Conservation (phyloP, 2,329 filamentous ascomycete genomes). For the Colletotrichum eleusines region DNA sequence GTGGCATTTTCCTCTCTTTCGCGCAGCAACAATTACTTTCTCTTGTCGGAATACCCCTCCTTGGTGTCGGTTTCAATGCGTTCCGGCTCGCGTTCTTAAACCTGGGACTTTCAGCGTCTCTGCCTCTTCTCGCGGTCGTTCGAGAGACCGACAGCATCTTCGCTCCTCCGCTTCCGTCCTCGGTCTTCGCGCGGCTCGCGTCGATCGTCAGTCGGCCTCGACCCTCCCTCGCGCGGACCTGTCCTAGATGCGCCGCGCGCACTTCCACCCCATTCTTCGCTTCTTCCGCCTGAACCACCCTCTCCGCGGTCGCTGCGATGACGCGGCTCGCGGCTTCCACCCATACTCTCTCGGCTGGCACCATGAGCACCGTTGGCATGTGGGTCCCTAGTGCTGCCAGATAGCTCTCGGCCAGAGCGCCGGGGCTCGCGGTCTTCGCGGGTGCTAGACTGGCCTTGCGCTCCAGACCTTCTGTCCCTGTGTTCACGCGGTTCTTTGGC, state of each 20-base stretch:
- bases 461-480: slow-evolving; percentile 56
- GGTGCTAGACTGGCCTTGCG: slow-evolving; percentile 43
- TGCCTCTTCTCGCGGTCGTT: slow-evolving; percentile 67
- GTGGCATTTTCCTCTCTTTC: slow-evolving; percentile 14
- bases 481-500: slow-evolving; percentile 60
- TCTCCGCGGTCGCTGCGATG: slow-evolving; percentile 50
- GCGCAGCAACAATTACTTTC: slow-evolving; percentile 7
- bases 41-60: slow-evolving; percentile 19
- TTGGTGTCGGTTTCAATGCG: neutral
- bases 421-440: slow-evolving; percentile 47
- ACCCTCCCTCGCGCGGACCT: slow-evolving; percentile 49
- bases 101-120: slow-evolving; percentile 57
- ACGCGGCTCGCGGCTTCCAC: slow-evolving; percentile 44
- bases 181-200: slow-evolving; percentile 54
- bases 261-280: slow-evolving; percentile 42
- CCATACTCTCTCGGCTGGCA: slow-evolving; percentile 45
- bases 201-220: slow-evolving; percentile 47
- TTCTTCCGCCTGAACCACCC: slow-evolving; percentile 46
- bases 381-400: slow-evolving; percentile 31
- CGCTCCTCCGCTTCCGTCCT: slow-evolving; percentile 60
- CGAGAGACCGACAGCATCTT: slow-evolving; percentile 57
- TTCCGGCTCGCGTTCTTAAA: neutral
- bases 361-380: slow-evolving; percentile 41
- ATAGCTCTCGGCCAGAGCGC: slow-evolving; percentile 43
- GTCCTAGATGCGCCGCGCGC: slow-evolving; percentile 44